Conservation (phyloP, 2,329 filamentous ascomycete species). For the Exserohilum rostratum region DNA sequence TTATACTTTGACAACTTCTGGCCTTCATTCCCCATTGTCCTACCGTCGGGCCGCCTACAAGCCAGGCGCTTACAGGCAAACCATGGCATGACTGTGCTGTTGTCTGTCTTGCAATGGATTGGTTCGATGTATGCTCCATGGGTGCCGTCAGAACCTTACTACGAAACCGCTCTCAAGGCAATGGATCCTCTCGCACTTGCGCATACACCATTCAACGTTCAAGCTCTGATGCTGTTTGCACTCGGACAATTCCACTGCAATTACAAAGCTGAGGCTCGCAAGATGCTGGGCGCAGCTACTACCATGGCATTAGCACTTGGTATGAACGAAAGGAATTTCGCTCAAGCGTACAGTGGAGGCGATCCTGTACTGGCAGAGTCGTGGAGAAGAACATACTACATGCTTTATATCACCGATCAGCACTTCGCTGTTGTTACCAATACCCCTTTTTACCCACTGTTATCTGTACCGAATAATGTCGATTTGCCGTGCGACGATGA, state of each 20-base stretch:
- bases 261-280: conserved; percentile 69
- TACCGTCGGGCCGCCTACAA: conserved; percentile 53
- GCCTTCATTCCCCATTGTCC: conserved; percentile 59
- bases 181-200: conserved; percentile 25
- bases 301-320: conserved; percentile 76
- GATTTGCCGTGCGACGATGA: conserved; percentile 81
- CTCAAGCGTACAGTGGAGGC: conserved; percentile 65
- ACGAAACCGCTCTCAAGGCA: conserved; percentile 26
- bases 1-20: conserved; percentile 56
- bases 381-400: conserved; percentile 89
- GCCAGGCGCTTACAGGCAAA: conserved; percentile 23
- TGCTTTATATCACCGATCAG: conserved; percentile 74
- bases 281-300: conserved; percentile 69
- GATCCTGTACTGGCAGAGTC: conserved; percentile 77
- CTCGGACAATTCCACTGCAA: conserved; percentile 82
- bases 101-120: conserved; percentile 39
- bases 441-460: conserved; percentile 70
- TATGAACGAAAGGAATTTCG: conserved; percentile 74
- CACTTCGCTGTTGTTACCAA: conserved; percentile 79
- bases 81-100: conserved; percentile 31
- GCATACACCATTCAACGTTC: conserved; percentile 64
- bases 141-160: conserved; percentile 37
- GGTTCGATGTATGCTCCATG: conserved; percentile 43
- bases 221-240: conserved; percentile 76
- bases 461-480: conserved; percentile 68